Conservation (phyloP, 2,329 filamentous ascomycete species). For the Alternaria sp. region DNA sequence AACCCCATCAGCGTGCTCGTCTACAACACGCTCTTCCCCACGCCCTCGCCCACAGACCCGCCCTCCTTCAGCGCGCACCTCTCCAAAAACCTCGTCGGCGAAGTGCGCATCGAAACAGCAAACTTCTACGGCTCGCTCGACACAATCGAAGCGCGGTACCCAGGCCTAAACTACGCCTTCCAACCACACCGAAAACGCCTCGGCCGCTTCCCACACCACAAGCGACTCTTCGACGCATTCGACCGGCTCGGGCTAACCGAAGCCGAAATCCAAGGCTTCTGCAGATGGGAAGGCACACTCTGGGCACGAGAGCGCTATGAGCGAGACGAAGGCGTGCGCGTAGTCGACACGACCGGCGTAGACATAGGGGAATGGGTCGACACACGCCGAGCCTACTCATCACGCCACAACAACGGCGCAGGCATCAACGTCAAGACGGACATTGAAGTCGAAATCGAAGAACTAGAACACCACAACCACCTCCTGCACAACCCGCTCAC, state of each 20-base stretch:
- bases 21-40: conserved; percentile 75
- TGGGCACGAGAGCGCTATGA: conserved; percentile 85
- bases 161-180: conserved; percentile 78
- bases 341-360: conserved; percentile 74
- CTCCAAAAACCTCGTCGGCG: conserved; percentile 72
- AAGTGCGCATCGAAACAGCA: conserved; percentile 79
- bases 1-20: conserved; percentile 73
- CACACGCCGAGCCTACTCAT: conserved; percentile 2
- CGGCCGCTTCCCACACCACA: conserved; percentile 77
- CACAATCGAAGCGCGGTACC: conserved; percentile 80
- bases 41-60: conserved; percentile 70
- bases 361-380: conserved; percentile 69
- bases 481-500: neutral
- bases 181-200: conserved; percentile 77
- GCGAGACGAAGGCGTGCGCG: conserved; percentile 72
- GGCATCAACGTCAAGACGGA: conserved; percentile 52
- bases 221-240: conserved; percentile 77
- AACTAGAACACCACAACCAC: conserved; percentile 16
- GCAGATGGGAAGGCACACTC: conserved; percentile 82
- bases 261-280: conserved; percentile 72
- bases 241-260: conserved; percentile 72
- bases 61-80: conserved; percentile 74
- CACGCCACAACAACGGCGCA: neutral
- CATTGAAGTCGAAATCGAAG: conserved; percentile 50
- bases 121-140: conserved; percentile 81